Percentiles rank a stretch among this genome's conserved stretches.
These are phyloP conservation scores for Coemansia sp. DNA, from an alignment of 192 early-diverging fungal species.

Conservation along the genomic window DNA sequence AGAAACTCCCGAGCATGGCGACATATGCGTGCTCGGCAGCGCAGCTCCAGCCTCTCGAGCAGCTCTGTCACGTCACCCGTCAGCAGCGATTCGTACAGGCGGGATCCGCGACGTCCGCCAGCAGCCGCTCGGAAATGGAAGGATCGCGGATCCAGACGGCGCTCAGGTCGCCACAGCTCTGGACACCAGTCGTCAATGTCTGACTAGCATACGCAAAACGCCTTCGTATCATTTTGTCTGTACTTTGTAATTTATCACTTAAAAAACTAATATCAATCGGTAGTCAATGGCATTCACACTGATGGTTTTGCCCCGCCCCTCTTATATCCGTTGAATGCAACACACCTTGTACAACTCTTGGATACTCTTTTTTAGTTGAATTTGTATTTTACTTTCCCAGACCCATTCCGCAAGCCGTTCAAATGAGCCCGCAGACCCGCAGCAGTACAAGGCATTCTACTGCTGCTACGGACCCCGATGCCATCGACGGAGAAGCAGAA, in stretches of 20 bases:
- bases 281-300: background rate
- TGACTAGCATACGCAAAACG: background rate
- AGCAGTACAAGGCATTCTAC: background rate
- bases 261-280: too few relatives aligned
- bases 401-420: background rate
- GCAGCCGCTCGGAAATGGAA: background rate
- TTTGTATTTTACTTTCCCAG: background rate
- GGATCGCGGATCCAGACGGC: background rate
- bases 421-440: background rate
- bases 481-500: background rate
- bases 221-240: slow-evolving; percentile 1
- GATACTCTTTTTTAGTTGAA: background rate
- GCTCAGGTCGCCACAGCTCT: background rate
- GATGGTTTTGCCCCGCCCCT: background rate
- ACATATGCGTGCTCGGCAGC: slow-evolving; percentile 30
- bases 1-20: slow-evolving; percentile 47
- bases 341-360: background rate
- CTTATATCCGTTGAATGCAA: background rate
- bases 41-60: slow-evolving; percentile 11
- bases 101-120: slow-evolving; percentile 12
- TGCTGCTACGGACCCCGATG: background rate
- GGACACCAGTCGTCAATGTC: background rate
- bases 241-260: too few relatives aligned
- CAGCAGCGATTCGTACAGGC: background rate
- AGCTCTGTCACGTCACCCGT: slow-evolving; percentile 8